Evolutionary conservation across 768 basidiomycete genomes (phyloP), one percentile per base, ranked within the genome.

Genomic region (Psilocybe cyanescens): DNA sequence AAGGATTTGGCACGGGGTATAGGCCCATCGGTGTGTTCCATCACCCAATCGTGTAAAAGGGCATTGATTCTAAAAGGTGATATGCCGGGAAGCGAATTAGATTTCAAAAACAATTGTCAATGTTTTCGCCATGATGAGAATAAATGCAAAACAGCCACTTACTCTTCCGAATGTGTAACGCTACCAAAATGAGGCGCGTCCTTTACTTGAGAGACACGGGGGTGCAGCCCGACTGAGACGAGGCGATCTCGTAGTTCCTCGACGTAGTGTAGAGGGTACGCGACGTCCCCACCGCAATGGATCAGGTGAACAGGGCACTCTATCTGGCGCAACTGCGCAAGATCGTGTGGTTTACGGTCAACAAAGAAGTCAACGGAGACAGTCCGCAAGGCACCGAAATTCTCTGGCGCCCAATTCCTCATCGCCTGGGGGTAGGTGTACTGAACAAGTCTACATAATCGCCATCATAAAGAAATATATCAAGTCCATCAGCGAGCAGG

Each of bases 131-230:
- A n/a, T 54, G 16, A 16, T 19, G 28, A 28, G 1, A 16, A n/a
- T 50, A 24, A 9, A 11, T 49, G 30, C 6, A 50, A 9, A 54
- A 45, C 31, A 35, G 44, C 8, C 7, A 68, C 70, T 57, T 48
- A 78, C 76, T 69, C 60, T 16, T 70, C 65, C 11, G 72, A 60
- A 58, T 79, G 70, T 11, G 76, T 78, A 8, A 75, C 70, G 47
- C 67, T 66, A 2, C 78, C 78, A 51, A 76, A 78, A 61, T 79
- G 78, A 2, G 77, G 73, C 7, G 78, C 78, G 6, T 68, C 69
- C 6, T 67, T 59, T 4, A 78, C 65, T 1, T 59, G 55, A 1
- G 67, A 39, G 0, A 79, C 31, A 3, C 66, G 65, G n/a, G 70
- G 76, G 12, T 71, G 55, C 3, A 78, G 57, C 0, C 69, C 72